phyloP scores from a whole-genome alignment of 805 yeast species.

The Candida lessepsii region DNA sequence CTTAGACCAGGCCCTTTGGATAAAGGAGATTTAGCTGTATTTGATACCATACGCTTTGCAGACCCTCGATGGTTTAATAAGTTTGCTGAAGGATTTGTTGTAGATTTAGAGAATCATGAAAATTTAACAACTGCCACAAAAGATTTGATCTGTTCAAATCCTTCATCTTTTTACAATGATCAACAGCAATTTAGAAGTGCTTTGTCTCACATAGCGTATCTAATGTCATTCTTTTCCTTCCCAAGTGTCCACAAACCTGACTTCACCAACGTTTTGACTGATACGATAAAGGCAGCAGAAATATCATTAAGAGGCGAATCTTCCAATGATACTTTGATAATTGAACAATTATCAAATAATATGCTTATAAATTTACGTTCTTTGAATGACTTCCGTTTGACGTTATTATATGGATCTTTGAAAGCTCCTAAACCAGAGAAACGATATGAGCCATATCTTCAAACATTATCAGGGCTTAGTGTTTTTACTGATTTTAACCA shows the following conservation, averaged over 20 bases:
- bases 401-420: conserved; percentile 31
- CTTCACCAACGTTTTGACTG: conserved; percentile 42
- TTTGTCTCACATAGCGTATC: conserved; percentile 35
- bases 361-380: conserved; percentile 57
- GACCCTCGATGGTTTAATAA: neutral
- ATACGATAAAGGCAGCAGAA: conserved; percentile 64
- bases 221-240: conserved; percentile 34
- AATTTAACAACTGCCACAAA: conserved; percentile 25
- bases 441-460: conserved; percentile 31
- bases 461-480: conserved; percentile 34
- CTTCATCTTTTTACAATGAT: conserved; percentile 11
- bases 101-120: conserved; percentile 24
- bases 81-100: conserved; percentile 20
- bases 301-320: conserved; percentile 57
- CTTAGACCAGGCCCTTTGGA: conserved; percentile 16
- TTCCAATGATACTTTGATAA: conserved; percentile 42
- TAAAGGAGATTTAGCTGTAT: conserved; percentile 9
- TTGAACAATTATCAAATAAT: conserved; percentile 62
- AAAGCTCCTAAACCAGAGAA: conserved; percentile 34
- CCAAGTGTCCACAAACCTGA: conserved; percentile 39
- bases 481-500: conserved; percentile 28
- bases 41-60: too few species aligned
- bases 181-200: conserved; percentile 26
- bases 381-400: conserved; percentile 38
- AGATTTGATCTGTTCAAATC: conserved; percentile 25